Evolutionary conservation across 2,329 filamentous ascomycete species (phyloP).

Genomic region (Hymenoscyphus scutula): DNA sequence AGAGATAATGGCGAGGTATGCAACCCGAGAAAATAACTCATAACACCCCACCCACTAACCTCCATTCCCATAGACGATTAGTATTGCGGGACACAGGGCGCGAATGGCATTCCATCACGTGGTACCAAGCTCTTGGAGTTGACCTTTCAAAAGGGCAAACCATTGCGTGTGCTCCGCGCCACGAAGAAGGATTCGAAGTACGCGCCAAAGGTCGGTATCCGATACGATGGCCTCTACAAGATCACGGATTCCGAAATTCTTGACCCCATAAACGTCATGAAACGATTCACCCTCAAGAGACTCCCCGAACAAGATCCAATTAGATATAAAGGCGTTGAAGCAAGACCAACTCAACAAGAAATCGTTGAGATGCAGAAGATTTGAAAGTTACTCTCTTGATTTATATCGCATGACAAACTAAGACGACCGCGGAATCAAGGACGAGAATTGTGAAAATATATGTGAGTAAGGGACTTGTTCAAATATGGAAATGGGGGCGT

Average conservation of each 20-base stretch:
- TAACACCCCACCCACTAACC: neutral
- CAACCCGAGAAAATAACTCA: neutral
- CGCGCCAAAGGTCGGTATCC: conserved; percentile 47
- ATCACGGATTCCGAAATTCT: conserved; percentile 40
- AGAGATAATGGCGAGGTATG: conserved; percentile 44
- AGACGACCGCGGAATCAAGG: too few relatives aligned
- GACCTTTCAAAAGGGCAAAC: conserved; percentile 37
- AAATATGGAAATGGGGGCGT: too few relatives aligned
- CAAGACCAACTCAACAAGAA: conserved; percentile 44
- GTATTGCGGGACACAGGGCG: conserved; percentile 49
- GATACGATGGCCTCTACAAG: conserved; percentile 57
- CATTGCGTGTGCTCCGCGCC: conserved; percentile 52
- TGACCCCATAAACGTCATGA: conserved; percentile 42
- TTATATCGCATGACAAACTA: neutral
- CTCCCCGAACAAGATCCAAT: conserved; percentile 46
- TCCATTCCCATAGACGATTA: conserved; percentile 41
- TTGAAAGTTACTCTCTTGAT: conserved; percentile 7
- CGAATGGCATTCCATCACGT: conserved; percentile 34
- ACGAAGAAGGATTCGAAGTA: conserved; percentile 39
- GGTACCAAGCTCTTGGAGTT: conserved; percentile 45
- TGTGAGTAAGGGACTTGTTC: too few relatives aligned
- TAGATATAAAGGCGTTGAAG: conserved; percentile 41
- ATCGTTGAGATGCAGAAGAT: conserved; percentile 16
- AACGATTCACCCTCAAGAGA: conserved; percentile 48
- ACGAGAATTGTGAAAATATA: too few relatives aligned